Base-by-base conservation (phyloP, 202 grass and related monocot genomes). In the Elaeis oleifera region DNA sequence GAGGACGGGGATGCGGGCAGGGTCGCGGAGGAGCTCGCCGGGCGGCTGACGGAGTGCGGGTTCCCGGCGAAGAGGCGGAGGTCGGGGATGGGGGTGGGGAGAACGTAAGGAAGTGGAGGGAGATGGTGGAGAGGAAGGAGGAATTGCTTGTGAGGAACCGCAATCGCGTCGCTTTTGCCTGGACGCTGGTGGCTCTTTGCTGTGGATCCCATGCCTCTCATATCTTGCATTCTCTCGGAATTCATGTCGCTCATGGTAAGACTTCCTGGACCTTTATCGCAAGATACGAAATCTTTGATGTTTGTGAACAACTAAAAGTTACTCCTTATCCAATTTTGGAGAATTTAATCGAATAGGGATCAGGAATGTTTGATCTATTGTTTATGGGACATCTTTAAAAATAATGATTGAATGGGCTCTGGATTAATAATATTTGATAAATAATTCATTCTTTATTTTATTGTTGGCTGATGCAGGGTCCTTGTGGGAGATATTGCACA, bases 101-200 rank as follows among this genome's bases (percentile, higher is more conserved):
- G 71, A 91, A 83, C 54, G 87, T 86, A 57, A 79, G 70, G 66
- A 96, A 91, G 75, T 91, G 87, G 92, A 84, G 32, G 84, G 87
- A 90, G 71, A 96, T 96, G 86, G 78, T 76, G 16, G 81, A 83
- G 63, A 78, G 87, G 72, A 96, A 96, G 73, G 74, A 80, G 71
- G 79, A 90, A 18, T 78, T 96, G 73, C 78, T 96, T 53, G 68
- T 78, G 6, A 78, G 69, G 71, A 96, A 81, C 76, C 66, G 87
- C 16, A 86, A 83, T 0, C 82, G 84, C 51, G 87, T 96, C 16
- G 79, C 68, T 6, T 89, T 96, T 69, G 92, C 92, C 3, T 96
- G 87, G 92, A 96, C 92, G 80, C 92, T 96, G 74, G 92, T 96
- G 23, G 92, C 92, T 25, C 84, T 96, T 63, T 96, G 92, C 84